Conservation (phyloP, 2,329 filamentous ascomycete genomes). For the Penicillium sp. region DNA sequence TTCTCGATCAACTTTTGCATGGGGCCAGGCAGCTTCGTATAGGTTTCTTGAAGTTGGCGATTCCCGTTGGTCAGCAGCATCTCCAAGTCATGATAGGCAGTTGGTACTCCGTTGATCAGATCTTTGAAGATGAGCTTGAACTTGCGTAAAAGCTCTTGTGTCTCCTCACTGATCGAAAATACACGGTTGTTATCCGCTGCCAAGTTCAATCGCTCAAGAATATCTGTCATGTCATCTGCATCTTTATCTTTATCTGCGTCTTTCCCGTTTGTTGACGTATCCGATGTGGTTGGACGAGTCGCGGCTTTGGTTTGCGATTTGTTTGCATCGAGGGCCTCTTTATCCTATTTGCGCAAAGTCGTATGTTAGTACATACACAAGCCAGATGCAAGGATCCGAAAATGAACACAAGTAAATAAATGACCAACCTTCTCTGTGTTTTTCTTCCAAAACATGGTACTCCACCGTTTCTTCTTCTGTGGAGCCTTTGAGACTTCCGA, state of each 20-base stretch:
- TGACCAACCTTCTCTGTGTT: constrained; percentile 32
- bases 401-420: neutral
- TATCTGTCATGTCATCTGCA: constrained; percentile 69
- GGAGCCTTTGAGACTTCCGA: constrained; percentile 16
- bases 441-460: constrained; percentile 42
- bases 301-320: constrained; percentile 7
- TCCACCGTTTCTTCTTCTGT: constrained; percentile 41
- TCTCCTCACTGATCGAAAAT: constrained; percentile 80
- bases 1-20: constrained; percentile 84
- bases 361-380: neutral
- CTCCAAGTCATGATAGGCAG: constrained; percentile 87
- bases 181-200: constrained; percentile 81
- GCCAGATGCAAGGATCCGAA: neutral
- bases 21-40: constrained; percentile 68
- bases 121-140: constrained; percentile 94
- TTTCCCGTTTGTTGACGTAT: constrained; percentile 30
- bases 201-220: constrained; percentile 83
- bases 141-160: constrained; percentile 73
- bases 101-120: constrained; percentile 86
- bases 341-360: constrained; percentile 4
- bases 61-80: constrained; percentile 64
- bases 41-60: constrained; percentile 63
- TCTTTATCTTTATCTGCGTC: constrained; percentile 62
- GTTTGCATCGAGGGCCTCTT: constrained; percentile 1
- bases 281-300: constrained; percentile 1